Percentiles rank a stretch among this genome's conserved stretches.
phyloP scores from a whole-genome alignment of 768 basidiomycete species.

The Hypsizygus marmoreus region DNA sequence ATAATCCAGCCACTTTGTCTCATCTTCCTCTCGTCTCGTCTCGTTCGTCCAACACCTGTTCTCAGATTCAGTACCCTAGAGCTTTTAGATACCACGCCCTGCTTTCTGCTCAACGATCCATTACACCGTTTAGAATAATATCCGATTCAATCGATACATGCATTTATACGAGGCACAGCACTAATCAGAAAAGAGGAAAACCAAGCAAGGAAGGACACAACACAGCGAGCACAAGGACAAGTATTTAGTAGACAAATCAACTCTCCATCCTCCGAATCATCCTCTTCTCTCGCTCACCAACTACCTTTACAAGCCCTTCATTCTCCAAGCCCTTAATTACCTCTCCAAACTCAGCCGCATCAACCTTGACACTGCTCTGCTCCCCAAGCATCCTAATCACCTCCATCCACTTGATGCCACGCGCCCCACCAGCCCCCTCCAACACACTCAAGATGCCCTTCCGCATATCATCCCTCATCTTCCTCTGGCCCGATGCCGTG shows the following conservation, averaged over 20 bases:
- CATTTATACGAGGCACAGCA: no score
- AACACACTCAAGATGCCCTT: slow-evolving; percentile 73
- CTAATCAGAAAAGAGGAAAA: no score
- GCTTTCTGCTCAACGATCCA: no score
- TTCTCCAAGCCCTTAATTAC: slow-evolving; percentile 78
- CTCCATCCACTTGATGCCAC: slow-evolving; percentile 80
- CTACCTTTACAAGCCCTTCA: slow-evolving; percentile 83
- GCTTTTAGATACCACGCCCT: no score
- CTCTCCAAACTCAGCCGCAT: slow-evolving; percentile 78
- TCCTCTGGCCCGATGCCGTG: slow-evolving; percentile 83
- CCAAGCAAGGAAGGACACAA: no score
- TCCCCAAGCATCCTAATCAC: slow-evolving; percentile 75
- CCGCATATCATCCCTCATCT: slow-evolving; percentile 87
- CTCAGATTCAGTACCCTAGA: no score
- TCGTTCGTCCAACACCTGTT: no score
- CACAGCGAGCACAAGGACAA: no score
- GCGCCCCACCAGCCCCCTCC: slow-evolving; percentile 51
- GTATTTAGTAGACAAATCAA: slow-evolving; percentile 15
- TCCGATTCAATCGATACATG: no score
- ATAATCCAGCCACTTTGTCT: no score
- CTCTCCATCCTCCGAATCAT: slow-evolving; percentile 71
- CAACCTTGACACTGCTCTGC: slow-evolving; percentile 85
- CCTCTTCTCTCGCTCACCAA: slow-evolving; percentile 85
- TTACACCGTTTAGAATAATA: no score
- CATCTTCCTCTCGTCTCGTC: no score